Conservation (phyloP, 2,329 filamentous ascomycete genomes). For the Alternaria rosae region DNA sequence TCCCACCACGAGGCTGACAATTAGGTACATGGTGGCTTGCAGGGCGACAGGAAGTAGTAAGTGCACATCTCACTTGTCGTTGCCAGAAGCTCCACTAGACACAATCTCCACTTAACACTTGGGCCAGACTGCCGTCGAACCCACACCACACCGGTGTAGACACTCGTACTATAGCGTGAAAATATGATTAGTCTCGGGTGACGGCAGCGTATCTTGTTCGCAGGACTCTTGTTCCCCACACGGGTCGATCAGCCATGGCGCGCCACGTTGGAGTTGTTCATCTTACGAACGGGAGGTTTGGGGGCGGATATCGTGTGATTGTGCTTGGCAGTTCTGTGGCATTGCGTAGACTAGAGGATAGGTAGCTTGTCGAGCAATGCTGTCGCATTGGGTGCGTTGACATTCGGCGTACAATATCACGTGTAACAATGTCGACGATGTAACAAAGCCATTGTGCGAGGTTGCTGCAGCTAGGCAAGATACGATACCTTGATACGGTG, state of each 20-base stretch:
- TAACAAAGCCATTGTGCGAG: background rate
- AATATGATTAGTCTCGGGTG: background rate
- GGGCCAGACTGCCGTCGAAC: background rate
- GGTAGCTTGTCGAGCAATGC: background rate
- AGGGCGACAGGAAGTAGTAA: background rate
- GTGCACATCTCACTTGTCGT: background rate
- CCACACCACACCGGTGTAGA: background rate
- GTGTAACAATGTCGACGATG: background rate
- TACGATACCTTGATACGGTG: background rate
- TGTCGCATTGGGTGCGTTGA: background rate
- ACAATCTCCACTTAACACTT: background rate
- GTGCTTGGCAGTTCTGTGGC: background rate
- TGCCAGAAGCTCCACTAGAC: background rate
- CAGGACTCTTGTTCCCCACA: background rate
- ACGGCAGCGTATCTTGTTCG: conserved; percentile 5
- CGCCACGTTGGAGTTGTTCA: background rate
- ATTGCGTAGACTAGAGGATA: background rate
- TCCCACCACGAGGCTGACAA: background rate
- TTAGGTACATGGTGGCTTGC: conserved; percentile 2
- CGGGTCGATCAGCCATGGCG: background rate
- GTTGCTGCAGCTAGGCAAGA: background rate
- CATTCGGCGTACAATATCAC: background rate
- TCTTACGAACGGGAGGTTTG: background rate
- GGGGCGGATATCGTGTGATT: background rate
- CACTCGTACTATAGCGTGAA: background rate